Base-by-base conservation (phyloP, 371 early-diverging fungal species). In the Polyrhizophydium stewartii region DNA sequence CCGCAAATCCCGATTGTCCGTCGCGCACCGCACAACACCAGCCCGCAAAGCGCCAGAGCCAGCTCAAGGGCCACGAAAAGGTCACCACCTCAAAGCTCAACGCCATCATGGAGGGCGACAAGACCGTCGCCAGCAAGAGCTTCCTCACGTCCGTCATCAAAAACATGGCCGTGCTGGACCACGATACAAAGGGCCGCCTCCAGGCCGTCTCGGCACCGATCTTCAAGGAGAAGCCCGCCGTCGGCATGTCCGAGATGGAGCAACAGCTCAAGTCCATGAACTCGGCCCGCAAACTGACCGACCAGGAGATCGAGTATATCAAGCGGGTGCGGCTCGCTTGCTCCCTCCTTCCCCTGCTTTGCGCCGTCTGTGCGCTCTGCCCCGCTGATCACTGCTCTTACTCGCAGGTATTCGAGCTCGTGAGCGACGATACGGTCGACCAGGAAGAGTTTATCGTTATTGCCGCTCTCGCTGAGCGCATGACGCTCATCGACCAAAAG, bases 331-430 rank as follows among this genome's bases (percentile, higher is more conserved):
- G 33, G 16, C 60, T 57, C 30, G 19, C 13, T 16, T 31, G 1
- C 1, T 17, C 1, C 19, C 0, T 19, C 16, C 38, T n/a, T 27
- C 28, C 21, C 22, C 13, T 19, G 38, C 13, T n/a, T 56, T 22
- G 16, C 9, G 37, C 10, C 19, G 10, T 17, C 10, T 32, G 33
- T 35, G 55, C 37, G 27, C 12, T 16, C 13, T 28, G 27, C 10
- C 22, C 22, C 16, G 25, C 25, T 22, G 50, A 16, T 9, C 31
- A 24, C 17, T 24, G 16, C 22, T 16, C 13, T 1, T n/a, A 25
- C 47, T 52, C 9, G 22, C 55, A 64, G 65, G 66, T 65, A 35
- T 66, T 66, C 51, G 66, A 66, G 24, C 55, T 66, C 13, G 66
- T 66, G 13, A 56, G 55, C 24, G 66, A 60, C 33, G 66, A 66